These are phyloP conservation scores for Saccharomycopsis lassenensis DNA, from an alignment of 805 yeast species.

Conservation along the genomic window DNA sequence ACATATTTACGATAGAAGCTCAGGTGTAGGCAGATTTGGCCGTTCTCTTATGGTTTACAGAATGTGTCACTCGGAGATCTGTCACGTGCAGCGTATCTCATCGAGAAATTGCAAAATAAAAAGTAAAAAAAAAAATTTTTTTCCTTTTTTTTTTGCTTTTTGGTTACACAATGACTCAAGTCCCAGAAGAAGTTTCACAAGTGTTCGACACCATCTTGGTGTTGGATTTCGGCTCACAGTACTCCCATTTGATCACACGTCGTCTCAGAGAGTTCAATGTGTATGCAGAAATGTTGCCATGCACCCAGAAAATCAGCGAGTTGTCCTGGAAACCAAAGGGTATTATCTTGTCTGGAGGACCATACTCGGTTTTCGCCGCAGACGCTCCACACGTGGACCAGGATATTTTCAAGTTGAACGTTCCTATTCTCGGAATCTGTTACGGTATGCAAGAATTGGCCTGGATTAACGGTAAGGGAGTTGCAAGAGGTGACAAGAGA, in stretches of 20 bases:
- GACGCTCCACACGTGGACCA: constrained; percentile 98
- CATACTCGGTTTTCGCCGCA: constrained; percentile 91
- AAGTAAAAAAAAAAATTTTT: no score
- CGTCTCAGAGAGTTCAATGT: constrained; percentile 96
- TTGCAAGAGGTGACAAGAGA: constrained; percentile 92
- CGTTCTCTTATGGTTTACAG: no score
- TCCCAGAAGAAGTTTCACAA: constrained; percentile 50
- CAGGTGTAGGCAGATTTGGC: no score
- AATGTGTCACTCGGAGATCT: no score
- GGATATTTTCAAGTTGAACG: constrained; percentile 79
- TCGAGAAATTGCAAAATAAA: no score
- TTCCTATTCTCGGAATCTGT: constrained; percentile 95
- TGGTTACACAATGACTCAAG: constrained; percentile 1
- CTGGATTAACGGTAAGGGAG: constrained; percentile 88
- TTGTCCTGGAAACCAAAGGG: constrained; percentile 94
- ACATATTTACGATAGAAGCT: no score
- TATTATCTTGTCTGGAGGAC: constrained; percentile 92
- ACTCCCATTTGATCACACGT: constrained; percentile 92
- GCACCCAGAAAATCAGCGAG: constrained; percentile 93
- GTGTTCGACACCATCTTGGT: constrained; percentile 96
- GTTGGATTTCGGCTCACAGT: constrained; percentile 96
- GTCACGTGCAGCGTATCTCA: no score
- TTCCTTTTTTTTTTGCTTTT: no score
- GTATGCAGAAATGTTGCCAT: constrained; percentile 98
- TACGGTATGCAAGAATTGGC: constrained; percentile 99